A percentile compares a stretch with the other conserved stretches of the same genome.
Evolutionary conservation across 192 early-diverging fungal species (phyloP).

Genomic region (Phlyctochytrium planicorne): DNA sequence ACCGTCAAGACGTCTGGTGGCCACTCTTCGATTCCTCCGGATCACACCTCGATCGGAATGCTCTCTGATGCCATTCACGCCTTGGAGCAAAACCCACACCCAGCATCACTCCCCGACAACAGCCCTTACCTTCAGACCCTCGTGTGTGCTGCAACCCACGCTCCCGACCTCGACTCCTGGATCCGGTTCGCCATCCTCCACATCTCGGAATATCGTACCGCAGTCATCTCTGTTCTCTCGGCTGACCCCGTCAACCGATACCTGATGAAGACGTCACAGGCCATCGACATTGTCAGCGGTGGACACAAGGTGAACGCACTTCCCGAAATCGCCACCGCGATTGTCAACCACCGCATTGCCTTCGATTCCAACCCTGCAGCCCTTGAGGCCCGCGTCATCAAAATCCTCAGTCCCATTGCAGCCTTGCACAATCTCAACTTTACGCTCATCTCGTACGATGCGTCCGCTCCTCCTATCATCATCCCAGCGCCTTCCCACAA

Average conservation of each 20-base stretch:
- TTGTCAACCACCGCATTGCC: constrained; percentile 42
- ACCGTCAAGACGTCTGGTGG: constrained; percentile 35
- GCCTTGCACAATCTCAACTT: constrained; percentile 11
- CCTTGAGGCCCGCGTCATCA: constrained; percentile 12
- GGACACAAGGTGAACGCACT: constrained; percentile 50
- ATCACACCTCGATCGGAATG: constrained; percentile 39
- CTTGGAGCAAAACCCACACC: constrained; percentile 30
- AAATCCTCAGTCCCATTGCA: constrained; percentile 11
- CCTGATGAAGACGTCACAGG: constrained; percentile 43
- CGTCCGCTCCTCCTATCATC: background rate
- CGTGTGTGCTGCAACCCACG: constrained; percentile 22
- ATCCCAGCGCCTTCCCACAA: background rate
- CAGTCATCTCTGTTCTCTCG: constrained; percentile 1
- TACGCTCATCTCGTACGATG: constrained; percentile 2
- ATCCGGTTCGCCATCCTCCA: constrained; percentile 1
- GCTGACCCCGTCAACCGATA: constrained; percentile 13
- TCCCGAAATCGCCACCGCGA: constrained; percentile 25
- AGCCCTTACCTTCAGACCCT: constrained; percentile 28
- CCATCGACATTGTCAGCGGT: constrained; percentile 46
- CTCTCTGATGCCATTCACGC: constrained; percentile 27
- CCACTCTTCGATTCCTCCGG: constrained; percentile 44
- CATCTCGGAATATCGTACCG: constrained; percentile 6
- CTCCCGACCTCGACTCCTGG: constrained; percentile 13
- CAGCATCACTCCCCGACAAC: constrained; percentile 19
- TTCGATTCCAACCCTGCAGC: background rate